Evolutionary conservation across 192 early-diverging fungal genomes (phyloP).

Genomic region (Backusella tuberculispora): DNA sequence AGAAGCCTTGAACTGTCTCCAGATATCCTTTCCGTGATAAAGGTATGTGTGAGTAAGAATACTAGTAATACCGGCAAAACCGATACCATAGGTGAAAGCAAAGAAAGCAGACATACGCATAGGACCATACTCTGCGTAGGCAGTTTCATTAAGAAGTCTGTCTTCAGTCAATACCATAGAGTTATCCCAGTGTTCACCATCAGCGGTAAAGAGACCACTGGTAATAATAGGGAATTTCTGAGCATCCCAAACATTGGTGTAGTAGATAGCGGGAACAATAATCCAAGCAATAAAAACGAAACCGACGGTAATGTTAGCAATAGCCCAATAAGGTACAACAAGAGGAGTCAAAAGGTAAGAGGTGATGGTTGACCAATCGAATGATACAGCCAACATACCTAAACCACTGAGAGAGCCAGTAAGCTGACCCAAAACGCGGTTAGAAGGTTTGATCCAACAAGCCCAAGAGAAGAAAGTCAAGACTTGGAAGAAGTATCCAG

Average conservation of each 20-base stretch:
- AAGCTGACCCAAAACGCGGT: conserved; percentile 48
- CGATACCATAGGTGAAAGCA: conserved; percentile 55
- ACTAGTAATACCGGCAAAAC: conserved; percentile 59
- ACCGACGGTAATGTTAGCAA: conserved; percentile 53
- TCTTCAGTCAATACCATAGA: conserved; percentile 37
- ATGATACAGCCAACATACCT: conserved; percentile 57
- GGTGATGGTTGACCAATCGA: conserved; percentile 62
- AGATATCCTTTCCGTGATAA: conserved; percentile 63
- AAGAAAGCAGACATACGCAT: conserved; percentile 54
- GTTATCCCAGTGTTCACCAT: conserved; percentile 46
- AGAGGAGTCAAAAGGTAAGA: conserved; percentile 49
- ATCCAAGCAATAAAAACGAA: conserved; percentile 58
- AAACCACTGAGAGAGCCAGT: conserved; percentile 52
- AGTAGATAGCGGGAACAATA: conserved; percentile 55
- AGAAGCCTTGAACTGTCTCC: conserved; percentile 41
- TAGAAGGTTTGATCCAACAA: conserved; percentile 55
- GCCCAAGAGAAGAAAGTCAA: conserved; percentile 54
- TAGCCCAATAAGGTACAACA: conserved; percentile 46
- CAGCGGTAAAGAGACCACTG: conserved; percentile 35
- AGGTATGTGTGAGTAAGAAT: conserved; percentile 64
- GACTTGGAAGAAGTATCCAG: conserved; percentile 55
- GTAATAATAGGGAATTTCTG: conserved; percentile 50
- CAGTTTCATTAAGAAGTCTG: conserved; percentile 43
- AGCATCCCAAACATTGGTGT: conserved; percentile 53
- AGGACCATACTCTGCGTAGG: conserved; percentile 51